These are phyloP conservation scores for Colletotrichum incanum DNA, from an alignment of 2,329 filamentous ascomycete genomes.

Conservation along the genomic window DNA sequence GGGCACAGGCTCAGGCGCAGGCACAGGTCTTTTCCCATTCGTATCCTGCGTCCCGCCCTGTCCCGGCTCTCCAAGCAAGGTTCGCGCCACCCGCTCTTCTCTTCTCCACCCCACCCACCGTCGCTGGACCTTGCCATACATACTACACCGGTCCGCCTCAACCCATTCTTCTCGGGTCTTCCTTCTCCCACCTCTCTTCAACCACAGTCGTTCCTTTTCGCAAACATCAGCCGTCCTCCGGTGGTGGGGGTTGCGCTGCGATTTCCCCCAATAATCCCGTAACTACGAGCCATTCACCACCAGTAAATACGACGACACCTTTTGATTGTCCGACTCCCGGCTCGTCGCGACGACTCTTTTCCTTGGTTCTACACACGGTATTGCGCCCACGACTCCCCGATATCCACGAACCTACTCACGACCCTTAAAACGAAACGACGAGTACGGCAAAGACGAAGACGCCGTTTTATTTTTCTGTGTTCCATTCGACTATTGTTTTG, in stretches of 20 bases:
- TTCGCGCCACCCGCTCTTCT: slow-evolving; percentile 42
- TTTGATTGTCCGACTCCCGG: slow-evolving; percentile 13
- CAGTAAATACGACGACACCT: slow-evolving; percentile 18
- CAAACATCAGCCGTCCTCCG: slow-evolving; percentile 41
- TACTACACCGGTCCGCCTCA: slow-evolving; percentile 44
- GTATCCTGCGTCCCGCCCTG: slow-evolving; percentile 40
- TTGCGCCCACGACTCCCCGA: slow-evolving; percentile 24
- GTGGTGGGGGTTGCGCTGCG: slow-evolving; percentile 42
- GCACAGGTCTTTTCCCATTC: slow-evolving; percentile 40
- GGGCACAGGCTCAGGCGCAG: slow-evolving; percentile 38
- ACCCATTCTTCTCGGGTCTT: slow-evolving; percentile 39
- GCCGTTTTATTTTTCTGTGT: slow-evolving; percentile 20
- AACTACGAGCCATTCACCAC: slow-evolving; percentile 36
- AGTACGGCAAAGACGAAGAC: slow-evolving; percentile 25
- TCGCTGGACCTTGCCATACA: slow-evolving; percentile 43
- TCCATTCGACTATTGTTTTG: slow-evolving; percentile 17
- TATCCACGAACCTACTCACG: slow-evolving; percentile 33
- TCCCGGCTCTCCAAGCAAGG: slow-evolving; percentile 38
- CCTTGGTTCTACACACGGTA: slow-evolving; percentile 22
- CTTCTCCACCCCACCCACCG: slow-evolving; percentile 41
- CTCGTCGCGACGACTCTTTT: slow-evolving; percentile 27
- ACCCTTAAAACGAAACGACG: slow-evolving; percentile 30
- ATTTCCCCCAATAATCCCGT: slow-evolving; percentile 33
- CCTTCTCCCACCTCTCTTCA: slow-evolving; percentile 36
- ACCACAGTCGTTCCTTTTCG: slow-evolving; percentile 44